Evolutionary conservation across 1,284 basidiomycete genomes (phyloP).

Genomic region (Inonotus obliquus): DNA sequence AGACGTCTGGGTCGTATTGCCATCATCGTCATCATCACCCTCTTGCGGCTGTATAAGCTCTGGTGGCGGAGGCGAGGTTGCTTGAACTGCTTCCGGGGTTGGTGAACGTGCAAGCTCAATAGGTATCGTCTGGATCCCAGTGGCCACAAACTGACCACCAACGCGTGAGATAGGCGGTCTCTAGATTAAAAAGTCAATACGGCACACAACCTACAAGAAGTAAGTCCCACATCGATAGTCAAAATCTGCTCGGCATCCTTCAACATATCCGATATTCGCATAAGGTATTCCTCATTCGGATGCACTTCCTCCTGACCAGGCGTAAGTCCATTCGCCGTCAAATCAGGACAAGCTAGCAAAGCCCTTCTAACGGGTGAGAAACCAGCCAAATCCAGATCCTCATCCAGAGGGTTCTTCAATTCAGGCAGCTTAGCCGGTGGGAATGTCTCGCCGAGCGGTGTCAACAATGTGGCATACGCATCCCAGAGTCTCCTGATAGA

Average conservation of each 20-base stretch:
- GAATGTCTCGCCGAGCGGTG: constrained; percentile 63
- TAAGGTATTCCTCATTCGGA: constrained; percentile 92
- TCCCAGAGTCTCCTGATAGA: constrained; percentile 65
- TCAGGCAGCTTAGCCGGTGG: constrained; percentile 63
- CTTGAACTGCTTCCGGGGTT: not conserved
- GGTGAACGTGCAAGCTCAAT: constrained; percentile 10
- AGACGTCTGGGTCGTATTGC: constrained; percentile 63
- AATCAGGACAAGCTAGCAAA: constrained; percentile 34
- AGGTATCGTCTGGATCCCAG: not conserved
- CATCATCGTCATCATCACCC: constrained; percentile 48
- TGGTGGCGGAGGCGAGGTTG: constrained; percentile 1
- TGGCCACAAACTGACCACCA: constrained; percentile 22
- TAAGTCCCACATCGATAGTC: constrained; percentile 46
- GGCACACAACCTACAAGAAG: not conserved
- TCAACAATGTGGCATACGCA: constrained; percentile 66
- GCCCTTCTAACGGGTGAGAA: constrained; percentile 76
- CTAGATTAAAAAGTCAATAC: constrained; percentile 21
- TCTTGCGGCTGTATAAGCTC: constrained; percentile 23
- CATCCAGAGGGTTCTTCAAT: constrained; percentile 71
- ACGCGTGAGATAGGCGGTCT: constrained; percentile 39
- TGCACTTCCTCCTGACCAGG: constrained; percentile 56
- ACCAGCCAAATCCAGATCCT: constrained; percentile 87
- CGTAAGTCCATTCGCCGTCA: constrained; percentile 22
- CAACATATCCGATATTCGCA: constrained; percentile 87
- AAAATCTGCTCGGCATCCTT: constrained; percentile 68